phyloP scores from a whole-genome alignment of 371 early-diverging fungal species.

The Mortierella sp. region DNA sequence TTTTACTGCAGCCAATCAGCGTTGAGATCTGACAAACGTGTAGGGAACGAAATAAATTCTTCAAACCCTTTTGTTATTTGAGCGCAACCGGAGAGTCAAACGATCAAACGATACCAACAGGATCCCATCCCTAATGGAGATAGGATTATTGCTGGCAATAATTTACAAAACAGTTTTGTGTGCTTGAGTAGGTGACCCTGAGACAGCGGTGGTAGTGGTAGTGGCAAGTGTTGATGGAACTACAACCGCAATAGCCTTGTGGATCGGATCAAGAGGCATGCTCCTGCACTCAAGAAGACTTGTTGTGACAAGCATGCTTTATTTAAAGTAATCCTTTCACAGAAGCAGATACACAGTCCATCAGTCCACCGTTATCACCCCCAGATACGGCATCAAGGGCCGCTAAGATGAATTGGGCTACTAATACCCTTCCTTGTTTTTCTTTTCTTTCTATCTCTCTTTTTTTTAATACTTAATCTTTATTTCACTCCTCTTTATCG shows the following conservation, averaged over 20 bases:
- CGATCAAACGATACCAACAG: not conserved
- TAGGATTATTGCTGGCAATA: not conserved
- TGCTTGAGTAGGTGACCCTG: no score
- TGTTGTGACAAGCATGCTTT: no score
- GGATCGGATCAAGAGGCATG: no score
- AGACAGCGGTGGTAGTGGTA: no score
- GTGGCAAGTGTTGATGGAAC: no score
- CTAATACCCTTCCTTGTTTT: not conserved
- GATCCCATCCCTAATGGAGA: not conserved
- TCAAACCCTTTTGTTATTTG: not conserved
- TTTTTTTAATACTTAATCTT: not conserved
- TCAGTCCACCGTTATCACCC: not conserved
- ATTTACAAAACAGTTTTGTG: not conserved
- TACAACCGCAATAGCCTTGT: no score
- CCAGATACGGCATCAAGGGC: not conserved
- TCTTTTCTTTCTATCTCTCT: not conserved
- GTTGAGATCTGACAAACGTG: slow-evolving; percentile 12
- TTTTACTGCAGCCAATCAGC: slow-evolving; percentile 14
- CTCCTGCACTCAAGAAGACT: no score
- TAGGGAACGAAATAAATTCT: not conserved
- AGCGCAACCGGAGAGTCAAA: slow-evolving; percentile 4
- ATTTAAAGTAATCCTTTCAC: not conserved
- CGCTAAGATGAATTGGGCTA: not conserved
- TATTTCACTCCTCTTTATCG: not conserved
- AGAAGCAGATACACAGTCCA: slow-evolving; percentile 5